Conservation (phyloP, 140 eudicot genomes). For the Flaveria floridana region DNA sequence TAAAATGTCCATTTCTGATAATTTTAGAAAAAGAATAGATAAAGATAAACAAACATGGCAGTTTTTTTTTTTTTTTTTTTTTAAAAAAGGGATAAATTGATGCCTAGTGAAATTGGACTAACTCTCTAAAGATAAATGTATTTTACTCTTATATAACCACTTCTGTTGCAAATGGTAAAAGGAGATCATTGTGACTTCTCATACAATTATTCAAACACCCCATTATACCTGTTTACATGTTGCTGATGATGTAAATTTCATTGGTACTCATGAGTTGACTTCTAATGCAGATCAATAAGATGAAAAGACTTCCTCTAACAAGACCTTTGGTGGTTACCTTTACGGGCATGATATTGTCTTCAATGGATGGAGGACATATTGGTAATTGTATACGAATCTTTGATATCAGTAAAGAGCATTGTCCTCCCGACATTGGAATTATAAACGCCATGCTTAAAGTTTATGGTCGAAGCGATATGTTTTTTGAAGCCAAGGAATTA, state of each 20-base stretch:
- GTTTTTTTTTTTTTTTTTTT: not conserved
- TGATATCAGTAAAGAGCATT: constrained; percentile 50
- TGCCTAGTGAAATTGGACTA: not conserved
- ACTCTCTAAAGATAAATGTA: not conserved
- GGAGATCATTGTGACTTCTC: not conserved
- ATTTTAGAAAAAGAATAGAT: not conserved
- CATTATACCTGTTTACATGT: not conserved
- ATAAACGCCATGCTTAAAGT: constrained; percentile 82
- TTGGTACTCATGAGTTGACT: not conserved
- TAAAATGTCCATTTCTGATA: not conserved
- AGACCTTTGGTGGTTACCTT: constrained; percentile 71
- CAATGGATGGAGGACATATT: constrained; percentile 79
- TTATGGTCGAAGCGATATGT: constrained; percentile 85
- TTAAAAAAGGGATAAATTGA: not conserved
- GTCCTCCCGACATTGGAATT: constrained; percentile 69
- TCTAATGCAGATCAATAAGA: constrained; percentile 67
- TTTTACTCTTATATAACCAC: not conserved
- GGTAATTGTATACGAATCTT: constrained; percentile 61
- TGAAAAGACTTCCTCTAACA: constrained; percentile 54
- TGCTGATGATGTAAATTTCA: not conserved
- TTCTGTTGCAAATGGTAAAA: not conserved
- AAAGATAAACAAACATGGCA: not conserved
- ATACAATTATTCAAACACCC: not conserved
- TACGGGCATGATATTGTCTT: constrained; percentile 85
- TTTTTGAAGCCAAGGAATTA: constrained; percentile 66